Conservation (phyloP, 1,139 yeast species). For the Suzukiozyma palmioleophila region DNA sequence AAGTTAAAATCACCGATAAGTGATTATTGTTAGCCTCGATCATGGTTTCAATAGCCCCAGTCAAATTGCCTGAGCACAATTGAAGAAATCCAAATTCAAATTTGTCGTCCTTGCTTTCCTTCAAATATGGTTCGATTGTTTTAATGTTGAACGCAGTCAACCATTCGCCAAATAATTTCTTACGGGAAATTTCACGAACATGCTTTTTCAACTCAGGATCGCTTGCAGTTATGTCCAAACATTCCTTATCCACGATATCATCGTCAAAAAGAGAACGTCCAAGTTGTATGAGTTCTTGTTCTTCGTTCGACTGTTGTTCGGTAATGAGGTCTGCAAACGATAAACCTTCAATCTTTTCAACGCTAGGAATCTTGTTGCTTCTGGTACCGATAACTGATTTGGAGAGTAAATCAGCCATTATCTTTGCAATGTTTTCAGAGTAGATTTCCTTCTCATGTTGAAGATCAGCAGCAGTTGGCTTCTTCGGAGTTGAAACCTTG, state of each 20-base stretch:
- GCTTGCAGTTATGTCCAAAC: not conserved
- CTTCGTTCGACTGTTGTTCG: not conserved
- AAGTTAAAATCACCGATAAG: slow-evolving; percentile 63
- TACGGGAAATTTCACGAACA: slow-evolving; percentile 25
- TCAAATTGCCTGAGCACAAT: slow-evolving; percentile 54
- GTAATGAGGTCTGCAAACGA: slow-evolving; percentile 1
- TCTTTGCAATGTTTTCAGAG: slow-evolving; percentile 16
- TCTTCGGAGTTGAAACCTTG: slow-evolving; percentile 21
- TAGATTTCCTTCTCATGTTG: slow-evolving; percentile 13
- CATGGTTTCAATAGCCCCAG: slow-evolving; percentile 60
- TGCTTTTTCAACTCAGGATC: slow-evolving; percentile 20
- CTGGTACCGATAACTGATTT: slow-evolving; percentile 18
- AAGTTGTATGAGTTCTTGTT: slow-evolving; percentile 3
- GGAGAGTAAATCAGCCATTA: slow-evolving; percentile 18
- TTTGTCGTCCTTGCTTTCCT: slow-evolving; percentile 21
- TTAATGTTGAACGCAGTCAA: slow-evolving; percentile 20
- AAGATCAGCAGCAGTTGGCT: slow-evolving; percentile 11
- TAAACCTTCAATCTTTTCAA: slow-evolving; percentile 16
- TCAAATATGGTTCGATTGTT: slow-evolving; percentile 14
- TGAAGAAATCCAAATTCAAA: slow-evolving; percentile 50
- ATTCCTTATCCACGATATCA: slow-evolving; percentile 3
- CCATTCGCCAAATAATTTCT: slow-evolving; percentile 43
- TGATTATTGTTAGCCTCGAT: slow-evolving; percentile 58
- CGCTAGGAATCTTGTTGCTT: slow-evolving; percentile 23
- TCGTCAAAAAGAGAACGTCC: slow-evolving; percentile 2